Evolutionary conservation across 2,329 filamentous ascomycete genomes (phyloP), one percentile per base, ranked within the genome.

Genomic region (Furcasterigmium furcatum): DNA sequence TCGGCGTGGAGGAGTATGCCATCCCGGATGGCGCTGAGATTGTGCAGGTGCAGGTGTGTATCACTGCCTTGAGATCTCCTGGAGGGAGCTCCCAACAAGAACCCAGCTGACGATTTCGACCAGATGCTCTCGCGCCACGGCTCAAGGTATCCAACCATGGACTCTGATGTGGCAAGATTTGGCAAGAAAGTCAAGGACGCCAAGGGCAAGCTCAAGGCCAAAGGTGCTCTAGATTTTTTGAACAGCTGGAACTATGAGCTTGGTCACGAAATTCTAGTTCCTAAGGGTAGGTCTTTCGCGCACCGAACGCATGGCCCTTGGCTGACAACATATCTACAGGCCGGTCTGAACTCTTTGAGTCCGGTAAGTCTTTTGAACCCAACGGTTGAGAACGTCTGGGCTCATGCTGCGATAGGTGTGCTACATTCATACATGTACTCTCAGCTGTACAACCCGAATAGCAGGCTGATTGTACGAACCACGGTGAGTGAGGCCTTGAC

Each of bases 81-180:
- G 34, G n/a, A 18, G n/a, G 12, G 32, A 35, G 32, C 24, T n/a
- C n/a, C n/a, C 24, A 27, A 12, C 24, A 27, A 27, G 7, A 27
- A 27, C 7, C 24, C 24, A 27, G 39, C 38, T 25, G 22, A 32
- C 22, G 7, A 10, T n/a, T 19, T 34, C 25, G 34, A 38, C n/a
- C 70, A 86, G 67, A 84, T 90, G 81, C 70, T 90, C 5, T 85
- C 84, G 12, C 79, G 87, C 2, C 87, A 91, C 58, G 87, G 87
- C 9, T 76, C 84, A 32, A 76, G 87, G 13, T 91, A 91, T 61
- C 87, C 87, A 0, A 87, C 86, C 3, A 68, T 70, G 4, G 75
- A 74, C 1, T 72, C 79, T 27, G 76, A 77, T 24, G 77, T 85
- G 9, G 65, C 70, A 16, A 57, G 59, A 1, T 76, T 85, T 34